Evolutionary conservation across 2,329 filamentous ascomycete species (phyloP).

Genomic region (Lasiodiplodia hormozganensis): DNA sequence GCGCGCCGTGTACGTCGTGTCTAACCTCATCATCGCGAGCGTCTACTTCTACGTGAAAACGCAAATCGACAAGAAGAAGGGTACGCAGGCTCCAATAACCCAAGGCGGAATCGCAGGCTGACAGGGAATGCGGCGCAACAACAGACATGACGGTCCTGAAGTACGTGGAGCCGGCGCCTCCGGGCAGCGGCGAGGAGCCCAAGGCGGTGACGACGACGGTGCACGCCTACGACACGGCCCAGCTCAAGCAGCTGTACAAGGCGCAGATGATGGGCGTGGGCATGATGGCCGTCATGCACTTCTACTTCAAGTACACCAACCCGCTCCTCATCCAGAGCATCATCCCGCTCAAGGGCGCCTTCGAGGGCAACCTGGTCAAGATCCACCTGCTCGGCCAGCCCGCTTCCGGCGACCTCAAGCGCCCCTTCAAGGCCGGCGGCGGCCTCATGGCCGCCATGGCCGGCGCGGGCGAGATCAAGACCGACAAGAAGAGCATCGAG

Average conservation of each 20-base stretch:
- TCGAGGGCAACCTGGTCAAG: conserved; percentile 96
- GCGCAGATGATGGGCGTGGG: conserved; percentile 92
- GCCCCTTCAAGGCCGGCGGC: conserved; percentile 87
- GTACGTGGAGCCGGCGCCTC: conserved; percentile 93
- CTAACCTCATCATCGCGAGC: conserved; percentile 81
- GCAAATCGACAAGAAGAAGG: conserved; percentile 96
- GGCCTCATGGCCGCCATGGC: conserved; percentile 84
- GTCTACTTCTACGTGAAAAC: conserved; percentile 86
- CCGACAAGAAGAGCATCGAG: conserved; percentile 71
- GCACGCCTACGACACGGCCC: conserved; percentile 89
- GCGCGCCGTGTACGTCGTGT: conserved; percentile 69
- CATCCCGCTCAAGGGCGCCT: conserved; percentile 92
- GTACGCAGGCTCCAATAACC: conserved; percentile 60
- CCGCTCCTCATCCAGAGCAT: conserved; percentile 98
- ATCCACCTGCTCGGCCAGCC: conserved; percentile 90
- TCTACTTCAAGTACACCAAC: conserved; percentile 99
- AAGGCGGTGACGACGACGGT: conserved; percentile 97
- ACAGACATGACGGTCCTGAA: conserved; percentile 95
- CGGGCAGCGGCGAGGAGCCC: conserved; percentile 92
- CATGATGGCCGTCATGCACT: conserved; percentile 99
- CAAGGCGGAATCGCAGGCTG: neutral
- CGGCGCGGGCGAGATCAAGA: conserved; percentile 73
- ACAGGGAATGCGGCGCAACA: neutral
- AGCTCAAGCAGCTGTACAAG: conserved; percentile 86
- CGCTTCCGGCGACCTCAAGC: conserved; percentile 87